Evolutionary conservation across 2,329 filamentous ascomycete species (phyloP), one percentile per base, ranked within the genome.

Genomic region (Lasiodiplodia citricola): DNA sequence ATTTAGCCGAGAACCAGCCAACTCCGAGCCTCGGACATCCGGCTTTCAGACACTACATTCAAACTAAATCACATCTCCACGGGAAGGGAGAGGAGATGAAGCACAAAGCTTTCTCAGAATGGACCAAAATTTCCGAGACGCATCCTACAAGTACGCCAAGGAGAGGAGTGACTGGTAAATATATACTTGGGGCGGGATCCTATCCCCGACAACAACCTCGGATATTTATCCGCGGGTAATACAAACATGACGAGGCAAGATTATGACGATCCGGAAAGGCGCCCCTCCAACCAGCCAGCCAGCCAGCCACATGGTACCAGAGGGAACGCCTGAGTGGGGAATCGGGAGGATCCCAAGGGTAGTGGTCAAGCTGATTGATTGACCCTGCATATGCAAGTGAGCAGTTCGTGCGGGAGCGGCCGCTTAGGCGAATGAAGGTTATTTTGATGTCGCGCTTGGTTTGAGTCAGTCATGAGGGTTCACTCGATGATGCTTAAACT

Each of bases 141-240:
- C 10, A 2, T 10, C n/a, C n/a, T 21, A 2, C 7, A 8, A 21
- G 18, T 21, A 4, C 4, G 1, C 44, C 2, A n/a, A 47, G 8
- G 44, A 35, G 16, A n/a, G 44, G 44, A 3, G 6, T 11, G 44
- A n/a, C n/a, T 6, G 8, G 44, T 16, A 11, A 2, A 47, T 47
- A 11, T 47, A 47, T 21, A 8, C 18, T 6, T 8, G 3, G n/a
- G n/a, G 44, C 44, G 18, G 44, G 18, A 47, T 47, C 7, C n/a
- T 47, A 21, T 47, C 18, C 18, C 44, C 44, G 44, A 47, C 44
- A 16, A 47, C 44, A 44, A 18, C 50, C 8, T 35, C 52, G 52
- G 52, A 56, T 31, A 56, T 56, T 56, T 56, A 37, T 56, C 52
- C 52, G 52, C 52, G 44, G 44, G 44, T 21, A 47, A 47, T 47